Evolutionary conservation across 805 yeast genomes (phyloP), one percentile per base, ranked within the genome.

Genomic region (Wickerhamiella vanderwaltii): DNA sequence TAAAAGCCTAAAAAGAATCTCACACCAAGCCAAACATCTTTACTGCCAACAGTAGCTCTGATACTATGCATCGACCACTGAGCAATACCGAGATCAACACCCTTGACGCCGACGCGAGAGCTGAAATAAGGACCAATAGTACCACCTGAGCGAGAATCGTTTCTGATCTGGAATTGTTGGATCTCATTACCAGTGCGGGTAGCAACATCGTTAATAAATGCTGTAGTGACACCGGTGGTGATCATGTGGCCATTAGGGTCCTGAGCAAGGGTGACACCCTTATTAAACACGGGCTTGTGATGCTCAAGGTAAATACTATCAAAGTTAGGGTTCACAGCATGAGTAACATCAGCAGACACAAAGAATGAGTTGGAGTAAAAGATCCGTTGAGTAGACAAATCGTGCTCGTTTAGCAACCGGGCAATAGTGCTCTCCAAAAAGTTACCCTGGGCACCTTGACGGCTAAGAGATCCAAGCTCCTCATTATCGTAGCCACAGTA

Each of bases 1-100:
- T 72, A 79, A 62, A 80, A 83, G 1, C 80, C 80, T 45, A 65
- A 67, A 66, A 81, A 82, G 60, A 77, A 79, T 56, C 77, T 73
- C 39, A 75, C 70, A 32, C 81, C 93, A 41, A 80, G 65, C 36
- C 83, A 85, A 45, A 81, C 69, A 55, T 84, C 94, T 56, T 75
- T 71, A 16, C 82, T 68, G 31, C 94, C 94, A 23, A 78, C 70
- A 11, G 86, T 71, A 20, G 91, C 93, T 53, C 94, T 71, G 51
- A 83, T 79, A 31, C 85, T 77, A 61, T 83, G 94, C 94, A 83
- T 83, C 2, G 88, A 72, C 51, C 80, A 66, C 61, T 83, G 93
- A 2, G 93, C 76, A 51, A 83, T 78, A 43, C 94, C 94, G 45
- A 82, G 60, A 53, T 83, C 94, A 43, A 81, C 72, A 33, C 88